These are phyloP conservation scores for Magnusiomyces fungicola DNA, from an alignment of 1,139 yeast genomes.

Conservation along the genomic window DNA sequence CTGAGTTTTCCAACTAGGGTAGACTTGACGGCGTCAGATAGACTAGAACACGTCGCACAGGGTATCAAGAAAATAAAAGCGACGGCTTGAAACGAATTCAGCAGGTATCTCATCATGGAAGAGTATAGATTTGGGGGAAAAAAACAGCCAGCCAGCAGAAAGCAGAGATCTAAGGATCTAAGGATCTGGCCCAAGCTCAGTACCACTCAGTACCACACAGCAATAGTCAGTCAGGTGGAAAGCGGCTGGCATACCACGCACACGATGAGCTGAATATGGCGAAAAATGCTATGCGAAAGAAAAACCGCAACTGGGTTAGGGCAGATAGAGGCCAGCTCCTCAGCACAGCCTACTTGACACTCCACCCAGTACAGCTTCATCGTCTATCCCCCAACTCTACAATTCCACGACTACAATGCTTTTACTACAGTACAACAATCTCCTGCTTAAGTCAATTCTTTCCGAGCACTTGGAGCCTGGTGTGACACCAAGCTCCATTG, in stretches of 20 bases:
- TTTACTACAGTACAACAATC: conserved; percentile 38
- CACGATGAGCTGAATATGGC: too few relatives aligned
- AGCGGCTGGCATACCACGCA: too few relatives aligned
- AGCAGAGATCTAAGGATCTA: neutral
- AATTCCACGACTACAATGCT: conserved; percentile 26
- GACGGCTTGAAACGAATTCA: neutral
- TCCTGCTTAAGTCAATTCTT: conserved; percentile 36
- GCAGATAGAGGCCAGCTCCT: neutral
- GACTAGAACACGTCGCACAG: neutral
- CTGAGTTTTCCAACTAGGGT: neutral
- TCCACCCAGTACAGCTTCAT: neutral
- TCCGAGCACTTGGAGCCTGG: conserved; percentile 37
- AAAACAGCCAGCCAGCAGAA: neutral
- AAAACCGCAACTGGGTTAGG: neutral
- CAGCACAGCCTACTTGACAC: neutral
- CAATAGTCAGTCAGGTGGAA: neutral
- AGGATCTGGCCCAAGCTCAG: too few relatives aligned
- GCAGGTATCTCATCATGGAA: neutral
- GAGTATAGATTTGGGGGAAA: neutral
- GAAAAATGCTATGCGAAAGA: neutral
- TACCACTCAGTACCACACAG: too few relatives aligned
- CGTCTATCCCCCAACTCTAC: neutral
- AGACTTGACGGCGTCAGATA: neutral
- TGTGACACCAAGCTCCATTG: conserved; percentile 52
- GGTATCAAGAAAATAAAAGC: neutral